Percentiles rank a stretch among this genome's conserved stretches.
phyloP scores from a whole-genome alignment of 306 rosid genomes.

The Boehmeria nivea region DNA sequence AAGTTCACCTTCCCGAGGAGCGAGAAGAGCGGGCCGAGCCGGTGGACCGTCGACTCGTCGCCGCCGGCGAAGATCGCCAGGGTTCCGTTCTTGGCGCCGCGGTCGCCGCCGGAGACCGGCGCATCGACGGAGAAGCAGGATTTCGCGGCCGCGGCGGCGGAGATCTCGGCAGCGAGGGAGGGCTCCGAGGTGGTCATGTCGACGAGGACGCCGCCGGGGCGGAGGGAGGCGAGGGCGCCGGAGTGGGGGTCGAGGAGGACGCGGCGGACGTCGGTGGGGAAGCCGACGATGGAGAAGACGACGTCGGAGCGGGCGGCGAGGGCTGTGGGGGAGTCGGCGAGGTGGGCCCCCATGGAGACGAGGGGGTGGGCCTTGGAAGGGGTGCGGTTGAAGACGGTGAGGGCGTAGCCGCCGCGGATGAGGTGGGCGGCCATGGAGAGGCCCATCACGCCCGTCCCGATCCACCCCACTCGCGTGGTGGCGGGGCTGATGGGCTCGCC shows the following conservation, averaged over 20 bases:
- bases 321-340: constrained; percentile 51
- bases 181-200: constrained; percentile 98
- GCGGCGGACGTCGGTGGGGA: constrained; percentile 88
- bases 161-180: constrained; percentile 74
- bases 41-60: constrained; percentile 32
- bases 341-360: constrained; percentile 61
- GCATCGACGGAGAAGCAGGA: constrained; percentile 67
- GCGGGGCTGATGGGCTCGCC: constrained; percentile 49
- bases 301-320: constrained; percentile 75
- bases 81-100: constrained; percentile 64
- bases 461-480: constrained; percentile 83
- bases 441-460: constrained; percentile 97
- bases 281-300: constrained; percentile 87
- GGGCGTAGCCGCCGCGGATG: constrained; percentile 72
- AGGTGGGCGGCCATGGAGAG: constrained; percentile 79
- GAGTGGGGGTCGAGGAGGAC: constrained; percentile 61
- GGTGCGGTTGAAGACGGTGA: constrained; percentile 93
- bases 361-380: constrained; percentile 78
- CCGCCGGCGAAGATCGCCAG: constrained; percentile 83
- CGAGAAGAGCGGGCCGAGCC: constrained; percentile 38
- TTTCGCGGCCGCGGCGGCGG: constrained; percentile 41
- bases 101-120: constrained; percentile 88
- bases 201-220: constrained; percentile 68
- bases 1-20: constrained; percentile 68
- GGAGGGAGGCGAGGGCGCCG: constrained; percentile 79